phyloP scores from a whole-genome alignment of 495 filamentous ascomycete genomes.

The Penicillium turbatum region DNA sequence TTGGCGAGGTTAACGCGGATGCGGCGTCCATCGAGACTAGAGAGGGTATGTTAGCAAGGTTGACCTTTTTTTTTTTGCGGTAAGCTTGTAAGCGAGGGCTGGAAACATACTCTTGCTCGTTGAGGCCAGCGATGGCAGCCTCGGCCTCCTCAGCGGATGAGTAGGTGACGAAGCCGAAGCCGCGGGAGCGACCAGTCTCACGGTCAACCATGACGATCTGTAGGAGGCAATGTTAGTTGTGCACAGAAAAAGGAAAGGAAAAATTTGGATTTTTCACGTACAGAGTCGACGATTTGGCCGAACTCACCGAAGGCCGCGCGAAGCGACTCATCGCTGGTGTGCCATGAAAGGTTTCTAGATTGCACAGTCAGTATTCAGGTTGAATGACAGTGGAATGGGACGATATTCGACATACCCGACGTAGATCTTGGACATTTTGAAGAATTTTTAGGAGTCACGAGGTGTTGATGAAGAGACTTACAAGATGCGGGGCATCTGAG shows the following conservation, averaged over 20 bases:
- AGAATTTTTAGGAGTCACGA: not conserved
- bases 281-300: constrained; percentile 12
- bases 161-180: constrained; percentile 22
- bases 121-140: constrained; percentile 7
- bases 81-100: not conserved
- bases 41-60: not conserved
- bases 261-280: constrained; percentile 1
- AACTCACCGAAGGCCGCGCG: constrained; percentile 6
- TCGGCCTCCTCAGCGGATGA: constrained; percentile 7
- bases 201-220: constrained; percentile 20
- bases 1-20: constrained; percentile 15
- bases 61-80: not conserved
- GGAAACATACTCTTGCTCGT: constrained; percentile 15
- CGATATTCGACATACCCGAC: constrained; percentile 10
- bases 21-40: constrained; percentile 15
- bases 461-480: constrained; percentile 8
- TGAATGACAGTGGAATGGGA: no score
- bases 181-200: constrained; percentile 18
- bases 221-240: not conserved
- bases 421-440: constrained; percentile 19
- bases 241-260: not conserved
- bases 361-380: not conserved
- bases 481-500: constrained; percentile 6
- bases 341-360: constrained; percentile 16
- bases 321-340: constrained; percentile 11